These are phyloP conservation scores for Phaeodactylum tricornutum DNA, from an alignment of 108 stramenopile genomes.

Conservation along the genomic window DNA sequence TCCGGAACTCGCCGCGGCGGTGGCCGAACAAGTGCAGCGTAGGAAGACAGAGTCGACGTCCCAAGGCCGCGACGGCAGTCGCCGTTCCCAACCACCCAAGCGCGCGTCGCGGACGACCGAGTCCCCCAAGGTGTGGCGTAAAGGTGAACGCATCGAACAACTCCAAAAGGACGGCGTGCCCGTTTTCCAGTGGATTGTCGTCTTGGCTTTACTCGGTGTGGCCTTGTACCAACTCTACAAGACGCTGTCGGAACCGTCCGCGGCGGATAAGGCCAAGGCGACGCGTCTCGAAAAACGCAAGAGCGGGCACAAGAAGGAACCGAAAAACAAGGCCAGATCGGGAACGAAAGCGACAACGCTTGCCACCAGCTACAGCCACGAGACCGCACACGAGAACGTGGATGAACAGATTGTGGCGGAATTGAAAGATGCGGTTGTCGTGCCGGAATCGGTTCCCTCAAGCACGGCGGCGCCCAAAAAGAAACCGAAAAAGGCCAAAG, in stretches of 20 bases:
- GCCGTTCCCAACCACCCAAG: background rate
- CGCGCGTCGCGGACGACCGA: background rate
- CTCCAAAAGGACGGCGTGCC: constrained; percentile 27
- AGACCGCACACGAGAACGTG: background rate
- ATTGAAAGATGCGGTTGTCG: background rate
- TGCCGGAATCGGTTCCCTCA: background rate
- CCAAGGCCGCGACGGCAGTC: background rate
- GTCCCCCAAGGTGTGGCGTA: background rate
- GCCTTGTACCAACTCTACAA: constrained; percentile 22
- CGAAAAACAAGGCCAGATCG: constrained; percentile 2
- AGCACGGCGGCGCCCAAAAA: background rate
- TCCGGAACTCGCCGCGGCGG: constrained; percentile 26
- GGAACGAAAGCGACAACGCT: background rate
- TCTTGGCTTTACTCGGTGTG: constrained; percentile 18
- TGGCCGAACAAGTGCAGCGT: constrained; percentile 4
- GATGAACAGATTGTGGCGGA: background rate
- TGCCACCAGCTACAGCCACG: background rate
- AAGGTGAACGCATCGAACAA: background rate
- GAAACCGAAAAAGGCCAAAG: constrained; percentile 3
- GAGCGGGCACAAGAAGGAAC: background rate
- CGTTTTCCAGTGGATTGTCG: constrained; percentile 26
- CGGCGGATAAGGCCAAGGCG: constrained; percentile 1
- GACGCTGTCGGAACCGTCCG: constrained; percentile 3
- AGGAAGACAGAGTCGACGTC: background rate
- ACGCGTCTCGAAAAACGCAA: constrained; percentile 4